Evolutionary conservation across 139 green algal genomes (phyloP).

Genomic region (Chlamydomonas applanata): DNA sequence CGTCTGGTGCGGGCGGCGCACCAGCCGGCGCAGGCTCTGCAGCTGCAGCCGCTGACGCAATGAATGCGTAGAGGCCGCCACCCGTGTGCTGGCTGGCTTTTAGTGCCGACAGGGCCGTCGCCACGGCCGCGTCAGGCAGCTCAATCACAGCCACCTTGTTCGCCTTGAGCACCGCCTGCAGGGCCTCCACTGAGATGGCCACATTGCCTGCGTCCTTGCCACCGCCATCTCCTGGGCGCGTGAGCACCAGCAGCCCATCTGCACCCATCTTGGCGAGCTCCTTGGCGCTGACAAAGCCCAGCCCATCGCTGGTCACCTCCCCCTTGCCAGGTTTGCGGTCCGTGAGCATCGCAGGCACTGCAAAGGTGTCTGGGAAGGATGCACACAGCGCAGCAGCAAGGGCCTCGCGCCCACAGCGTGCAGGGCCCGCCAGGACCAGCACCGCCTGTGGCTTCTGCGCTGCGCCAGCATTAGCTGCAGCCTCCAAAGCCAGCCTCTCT

Average conservation of each 20-base stretch:
- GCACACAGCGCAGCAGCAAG: slow-evolving; percentile 30
- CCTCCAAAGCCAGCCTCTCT: slow-evolving; percentile 29
- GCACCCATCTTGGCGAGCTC: slow-evolving; percentile 37
- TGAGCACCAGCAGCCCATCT: slow-evolving; percentile 20
- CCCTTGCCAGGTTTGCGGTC: slow-evolving; percentile 53
- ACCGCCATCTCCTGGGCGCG: not conserved
- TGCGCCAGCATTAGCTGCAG: slow-evolving; percentile 18
- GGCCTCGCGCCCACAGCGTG: slow-evolving; percentile 21
- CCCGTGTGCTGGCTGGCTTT: not conserved
- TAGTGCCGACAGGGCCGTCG: not conserved
- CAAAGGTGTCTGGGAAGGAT: slow-evolving; percentile 46
- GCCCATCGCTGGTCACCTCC: slow-evolving; percentile 11
- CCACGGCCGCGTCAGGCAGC: slow-evolving; percentile 6
- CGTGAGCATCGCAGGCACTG: slow-evolving; percentile 33
- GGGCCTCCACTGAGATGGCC: slow-evolving; percentile 24
- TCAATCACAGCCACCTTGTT: slow-evolving; percentile 35
- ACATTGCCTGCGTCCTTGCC: slow-evolving; percentile 15
- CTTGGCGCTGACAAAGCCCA: slow-evolving; percentile 39
- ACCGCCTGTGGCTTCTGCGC: slow-evolving; percentile 28
- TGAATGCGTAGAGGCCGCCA: slow-evolving; percentile 28
- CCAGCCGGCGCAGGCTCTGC: not conserved
- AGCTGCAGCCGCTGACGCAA: slow-evolving; percentile 11
- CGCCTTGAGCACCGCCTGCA: slow-evolving; percentile 4
- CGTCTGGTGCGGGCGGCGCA: not conserved
- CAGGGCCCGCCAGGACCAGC: slow-evolving; percentile 36